Evolutionary conservation across 345 rosid genomes (phyloP), one percentile per base, ranked within the genome.

Genomic region (Viola odorata): DNA sequence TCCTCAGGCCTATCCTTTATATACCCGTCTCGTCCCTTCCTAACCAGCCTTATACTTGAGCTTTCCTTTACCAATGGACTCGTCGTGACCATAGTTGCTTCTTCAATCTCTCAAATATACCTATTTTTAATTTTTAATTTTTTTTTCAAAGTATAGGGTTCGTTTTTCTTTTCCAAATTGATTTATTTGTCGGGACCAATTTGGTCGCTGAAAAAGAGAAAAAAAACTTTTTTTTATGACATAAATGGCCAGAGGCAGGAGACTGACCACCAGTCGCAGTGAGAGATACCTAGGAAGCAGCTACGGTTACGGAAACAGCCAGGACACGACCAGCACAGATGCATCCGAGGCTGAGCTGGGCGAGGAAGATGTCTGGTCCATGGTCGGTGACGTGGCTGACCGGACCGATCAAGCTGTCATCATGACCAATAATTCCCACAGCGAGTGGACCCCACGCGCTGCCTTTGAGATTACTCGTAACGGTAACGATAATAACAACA

Each of bases 291-390:
- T 86, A 0, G 91, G 89, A 0, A 72, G 79, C 54, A 71, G 78
- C 56, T 80, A 74, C 56, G 49, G 71, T 44, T 66, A 60, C 50
- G 65, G 74, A 36, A 58, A 73, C 41, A 67, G 68, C 54, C 69
- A 69, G 15, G 72, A 41, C 16, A 39, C 37, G 36, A 45, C 52
- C 61, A 73, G 57, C 15, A 37, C 15, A 7, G 79, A 69, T 6
- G 64, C 39, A 10, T 41, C 84, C 15, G 98, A 23, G 32, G 32
- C 32, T 23, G 32, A 92, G 67, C 81, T 87, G 37, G 80, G 80
- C 1, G 98, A 92, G 69, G 96, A 85, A 4, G 98, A 89, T 37
- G 78, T 92, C 4, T 89, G 98, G 98, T 81, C 89, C n/a, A 74
- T 76, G 69, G 88, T 72, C 12, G 86, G 77, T 12, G 77, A 45